Evolutionary conservation across 768 basidiomycete species (phyloP), one percentile per base, ranked within the genome.

Genomic region (Rhizopogon roseolus): DNA sequence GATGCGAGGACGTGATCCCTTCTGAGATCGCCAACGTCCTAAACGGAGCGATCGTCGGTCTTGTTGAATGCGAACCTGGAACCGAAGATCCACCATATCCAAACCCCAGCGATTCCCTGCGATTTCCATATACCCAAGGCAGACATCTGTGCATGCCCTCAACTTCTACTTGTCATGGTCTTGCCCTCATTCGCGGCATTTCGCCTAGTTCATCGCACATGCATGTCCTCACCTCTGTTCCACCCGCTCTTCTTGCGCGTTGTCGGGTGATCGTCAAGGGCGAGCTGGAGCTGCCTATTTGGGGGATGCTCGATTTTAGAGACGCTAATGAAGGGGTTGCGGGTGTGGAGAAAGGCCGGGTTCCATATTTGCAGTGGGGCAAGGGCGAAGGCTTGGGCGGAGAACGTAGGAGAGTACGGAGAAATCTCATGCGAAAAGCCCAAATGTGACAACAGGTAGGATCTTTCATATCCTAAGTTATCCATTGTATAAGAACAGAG

Each of bases 391-490:
- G 86, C 1, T 67, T 86, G 9, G 94, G 93, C 2, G 83, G 77
- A 9, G 90, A 88, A 57, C 81, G 77, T 61, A 77, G 85, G 66
- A 74, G 84, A 41, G 84, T 91, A 42, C 78, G 94, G 66, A 77
- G 93, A 64, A 96, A 96, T 71, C 67, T 97, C 65, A 92, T 93
- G 91, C 75, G 93, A 25, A 82, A 81, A 58, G 85, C 81, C 6
- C 90, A 93, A 68, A 78, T 81, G 78, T 88, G 67, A 64, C 28
- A 25, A 46, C 25, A 17, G 8, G 51, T 50, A 52, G 13, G 10
- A 10, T 32, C 7, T 32, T 32, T 2, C 29, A 32, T 3, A 29
- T 14, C 32, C 32, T 13, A 13, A 36, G 19, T 14, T 5, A 22
- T 14, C 32, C 14, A 14, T 8, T 17, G 32, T 48, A 48, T 32